Evolutionary conservation across 805 yeast genomes (phyloP), one percentile per base, ranked within the genome.

Genomic region (Lipomyces starkeyi): DNA sequence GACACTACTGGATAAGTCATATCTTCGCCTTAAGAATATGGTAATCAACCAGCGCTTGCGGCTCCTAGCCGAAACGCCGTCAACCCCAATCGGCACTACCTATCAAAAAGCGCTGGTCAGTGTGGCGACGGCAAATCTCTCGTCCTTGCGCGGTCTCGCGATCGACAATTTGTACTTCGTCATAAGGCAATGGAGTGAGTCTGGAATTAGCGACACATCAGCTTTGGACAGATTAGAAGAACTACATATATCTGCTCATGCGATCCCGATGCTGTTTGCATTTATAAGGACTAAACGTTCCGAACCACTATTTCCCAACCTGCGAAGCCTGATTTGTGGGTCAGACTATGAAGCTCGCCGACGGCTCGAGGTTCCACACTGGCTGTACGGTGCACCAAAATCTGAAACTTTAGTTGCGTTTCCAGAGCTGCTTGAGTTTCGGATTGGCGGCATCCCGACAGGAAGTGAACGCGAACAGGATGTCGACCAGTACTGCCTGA

Each of bases 401-500:
- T 55, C 60, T 22, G 55, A 58, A 11, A 54, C 56, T 2, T 56
- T 66, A 22, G 61, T 55, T 17, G 70, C 70, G 14, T 66, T 66
- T 43, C 70, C 70, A 5, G 66, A 63, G 58, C 56, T 66, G 27
- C 34, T 53, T 6, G 70, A 63, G 34, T 60, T 66, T 61, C 56
- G 61, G 32, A 61, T 66, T 29, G 65, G 68, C 7, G 40, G 58
- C 37, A 34, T 20, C 14, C 59, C 58, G 43, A 4, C n/a, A 52
- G 47, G 40, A 17, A 25, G 56, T 1, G 62, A 37, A n/a, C 57
- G 64, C 22, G 68, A 65, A 25, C 68, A 65, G 54, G 70, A 66
- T n/a, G 17, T 66, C 17, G 70, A 66, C 20, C 70, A 66, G 49
- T 62, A 66, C 40, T 66, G 70, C 58, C 35, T 66, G 25, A 67